Conservation (phyloP, 176 grass and related monocot species). For the Tuctoria greenei region DNA sequence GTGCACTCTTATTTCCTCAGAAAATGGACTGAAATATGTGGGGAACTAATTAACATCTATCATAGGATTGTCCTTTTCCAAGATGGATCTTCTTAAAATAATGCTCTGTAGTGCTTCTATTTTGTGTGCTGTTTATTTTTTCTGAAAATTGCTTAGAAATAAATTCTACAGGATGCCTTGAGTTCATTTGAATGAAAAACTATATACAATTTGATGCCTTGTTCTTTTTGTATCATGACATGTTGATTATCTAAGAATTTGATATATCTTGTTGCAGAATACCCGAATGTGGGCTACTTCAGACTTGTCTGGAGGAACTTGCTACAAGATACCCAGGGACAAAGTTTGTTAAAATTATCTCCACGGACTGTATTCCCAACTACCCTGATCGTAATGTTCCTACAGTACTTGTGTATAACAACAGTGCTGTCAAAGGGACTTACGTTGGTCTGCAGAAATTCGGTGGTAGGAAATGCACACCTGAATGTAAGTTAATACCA, state of each 20-base stretch:
- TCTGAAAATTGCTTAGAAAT: background rate
- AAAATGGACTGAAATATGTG: background rate
- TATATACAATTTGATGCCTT: background rate
- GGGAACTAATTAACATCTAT: background rate
- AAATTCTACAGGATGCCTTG: background rate
- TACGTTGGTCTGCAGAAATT: conserved; percentile 78
- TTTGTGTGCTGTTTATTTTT: conserved; percentile 22
- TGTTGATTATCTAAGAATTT: background rate
- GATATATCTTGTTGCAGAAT: conserved; percentile 56
- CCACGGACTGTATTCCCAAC: conserved; percentile 89
- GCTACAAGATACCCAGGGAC: conserved; percentile 74
- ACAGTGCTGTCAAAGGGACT: conserved; percentile 91
- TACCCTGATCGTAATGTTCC: conserved; percentile 91
- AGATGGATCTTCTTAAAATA: background rate
- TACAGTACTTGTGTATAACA: conserved; percentile 97
- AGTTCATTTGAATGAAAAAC: background rate
- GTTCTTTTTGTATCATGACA: background rate
- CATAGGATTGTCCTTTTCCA: background rate
- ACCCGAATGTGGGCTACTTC: conserved; percentile 80
- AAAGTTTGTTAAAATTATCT: conserved; percentile 98
- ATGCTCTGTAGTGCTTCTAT: background rate
- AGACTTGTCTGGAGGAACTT: conserved; percentile 80
- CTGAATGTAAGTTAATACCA: conserved; percentile 77
- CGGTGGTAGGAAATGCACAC: conserved; percentile 77
- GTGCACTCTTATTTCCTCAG: background rate